Conservation (phyloP, 108 stramenopile species). For the Cyclotella cryptica region DNA sequence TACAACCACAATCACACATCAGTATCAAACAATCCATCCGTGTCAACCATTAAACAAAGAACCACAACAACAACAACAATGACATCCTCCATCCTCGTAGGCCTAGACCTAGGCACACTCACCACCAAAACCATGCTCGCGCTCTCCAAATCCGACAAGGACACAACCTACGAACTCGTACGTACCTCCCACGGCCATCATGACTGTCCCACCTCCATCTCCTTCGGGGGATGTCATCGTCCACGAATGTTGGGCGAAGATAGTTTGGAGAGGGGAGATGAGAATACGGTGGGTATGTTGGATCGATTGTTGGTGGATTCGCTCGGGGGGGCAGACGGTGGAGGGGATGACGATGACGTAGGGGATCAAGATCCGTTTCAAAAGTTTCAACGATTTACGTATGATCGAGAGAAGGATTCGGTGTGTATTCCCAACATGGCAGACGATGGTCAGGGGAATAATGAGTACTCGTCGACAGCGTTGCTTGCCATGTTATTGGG, state of each 20-base stretch:
- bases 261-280: constrained; percentile 18
- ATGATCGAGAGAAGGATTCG: neutral
- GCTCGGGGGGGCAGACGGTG: neutral
- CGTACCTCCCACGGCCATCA: constrained; percentile 61
- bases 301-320: constrained; percentile 43
- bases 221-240: constrained; percentile 41
- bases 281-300: constrained; percentile 46
- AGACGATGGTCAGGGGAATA: neutral
- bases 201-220: constrained; percentile 49
- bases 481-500: constrained; percentile 59
- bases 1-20: no score
- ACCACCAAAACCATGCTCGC: constrained; percentile 47
- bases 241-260: constrained; percentile 48
- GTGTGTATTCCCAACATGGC: neutral
- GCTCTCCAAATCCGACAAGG: constrained; percentile 31
- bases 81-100: constrained; percentile 30
- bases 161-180: constrained; percentile 50
- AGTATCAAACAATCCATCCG: no score
- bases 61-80: neutral
- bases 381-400: constrained; percentile 36
- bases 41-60: no score
- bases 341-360: neutral
- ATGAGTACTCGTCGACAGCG: constrained; percentile 32
- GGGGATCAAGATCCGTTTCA: constrained; percentile 21
- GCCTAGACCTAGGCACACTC: constrained; percentile 58